Evolutionary conservation across 768 basidiomycete genomes (phyloP).

Genomic region (Serendipita sp.): DNA sequence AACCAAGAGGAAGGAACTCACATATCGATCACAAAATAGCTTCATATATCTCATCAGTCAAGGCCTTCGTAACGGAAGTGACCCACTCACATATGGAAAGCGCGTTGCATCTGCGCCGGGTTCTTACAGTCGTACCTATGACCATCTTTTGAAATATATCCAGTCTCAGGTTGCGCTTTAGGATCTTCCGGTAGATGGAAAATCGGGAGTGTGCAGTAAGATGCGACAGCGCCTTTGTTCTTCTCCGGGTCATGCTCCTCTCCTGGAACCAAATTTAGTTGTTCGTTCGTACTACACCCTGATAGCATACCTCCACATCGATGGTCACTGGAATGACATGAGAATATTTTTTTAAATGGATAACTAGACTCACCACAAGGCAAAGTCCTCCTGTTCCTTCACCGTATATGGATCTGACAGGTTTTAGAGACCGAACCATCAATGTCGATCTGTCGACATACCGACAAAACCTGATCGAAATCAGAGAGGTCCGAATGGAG

Average conservation of each 20-base stretch:
- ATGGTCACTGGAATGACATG: background rate
- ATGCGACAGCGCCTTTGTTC: conserved; percentile 29
- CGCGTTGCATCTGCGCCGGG: conserved; percentile 31
- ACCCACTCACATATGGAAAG: conserved; percentile 37
- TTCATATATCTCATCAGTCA: conserved; percentile 13
- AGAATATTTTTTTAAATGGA: background rate
- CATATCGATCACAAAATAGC: conserved; percentile 41
- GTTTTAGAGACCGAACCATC: background rate
- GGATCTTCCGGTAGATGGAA: conserved; percentile 30
- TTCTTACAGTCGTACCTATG: conserved; percentile 40
- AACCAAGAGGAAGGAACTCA: background rate
- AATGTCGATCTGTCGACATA: conserved; percentile 10
- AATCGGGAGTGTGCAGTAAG: conserved; percentile 37
- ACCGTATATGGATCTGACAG: conserved; percentile 40
- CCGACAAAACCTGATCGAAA: conserved; percentile 35
- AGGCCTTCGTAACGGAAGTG: background rate
- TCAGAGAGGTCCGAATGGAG: background rate
- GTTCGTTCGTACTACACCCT: background rate
- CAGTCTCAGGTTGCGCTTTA: conserved; percentile 16
- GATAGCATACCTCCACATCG: background rate
- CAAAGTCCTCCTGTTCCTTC: conserved; percentile 38
- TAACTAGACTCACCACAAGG: conserved; percentile 30
- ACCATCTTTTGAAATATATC: conserved; percentile 42
- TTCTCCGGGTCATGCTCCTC: conserved; percentile 32
- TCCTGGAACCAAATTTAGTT: conserved; percentile 20